Evolutionary conservation across 345 rosid genomes (phyloP).

Genomic region (Dovyalis caffra): DNA sequence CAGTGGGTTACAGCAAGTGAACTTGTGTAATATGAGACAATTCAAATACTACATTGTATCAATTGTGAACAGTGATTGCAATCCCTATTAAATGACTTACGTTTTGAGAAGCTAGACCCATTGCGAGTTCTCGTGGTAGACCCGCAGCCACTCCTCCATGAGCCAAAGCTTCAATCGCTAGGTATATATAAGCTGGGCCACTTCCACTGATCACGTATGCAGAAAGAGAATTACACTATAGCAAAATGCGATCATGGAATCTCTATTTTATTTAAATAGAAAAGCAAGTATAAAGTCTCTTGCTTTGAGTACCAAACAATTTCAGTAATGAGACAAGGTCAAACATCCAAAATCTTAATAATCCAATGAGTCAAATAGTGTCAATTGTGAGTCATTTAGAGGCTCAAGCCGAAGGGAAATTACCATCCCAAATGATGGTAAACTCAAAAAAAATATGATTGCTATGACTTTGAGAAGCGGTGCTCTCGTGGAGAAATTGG

Average conservation of each 20-base stretch:
- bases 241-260: background rate
- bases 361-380: no score
- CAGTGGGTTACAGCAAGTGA: background rate
- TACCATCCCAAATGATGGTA: no score
- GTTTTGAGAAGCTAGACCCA: conserved; percentile 81
- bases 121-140: conserved; percentile 83
- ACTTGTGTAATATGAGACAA: background rate
- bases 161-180: conserved; percentile 92
- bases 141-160: conserved; percentile 98
- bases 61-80: background rate
- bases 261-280: background rate
- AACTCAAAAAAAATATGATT: no score
- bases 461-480: no score
- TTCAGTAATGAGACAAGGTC: no score
- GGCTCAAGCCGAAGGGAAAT: no score
- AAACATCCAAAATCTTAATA: no score
- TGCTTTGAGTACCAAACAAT: no score
- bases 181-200: conserved; percentile 79
- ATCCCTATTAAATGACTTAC: conserved; percentile 36
- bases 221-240: conserved; percentile 7
- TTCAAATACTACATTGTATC: background rate
- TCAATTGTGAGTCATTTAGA: no score
- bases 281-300: background rate
- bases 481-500: no score
- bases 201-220: conserved; percentile 59